Percentiles rank a stretch among this genome's conserved stretches.
These are phyloP conservation scores for Hanseniaspora valbyensis DNA, from an alignment of 805 yeast species.

Conservation along the genomic window DNA sequence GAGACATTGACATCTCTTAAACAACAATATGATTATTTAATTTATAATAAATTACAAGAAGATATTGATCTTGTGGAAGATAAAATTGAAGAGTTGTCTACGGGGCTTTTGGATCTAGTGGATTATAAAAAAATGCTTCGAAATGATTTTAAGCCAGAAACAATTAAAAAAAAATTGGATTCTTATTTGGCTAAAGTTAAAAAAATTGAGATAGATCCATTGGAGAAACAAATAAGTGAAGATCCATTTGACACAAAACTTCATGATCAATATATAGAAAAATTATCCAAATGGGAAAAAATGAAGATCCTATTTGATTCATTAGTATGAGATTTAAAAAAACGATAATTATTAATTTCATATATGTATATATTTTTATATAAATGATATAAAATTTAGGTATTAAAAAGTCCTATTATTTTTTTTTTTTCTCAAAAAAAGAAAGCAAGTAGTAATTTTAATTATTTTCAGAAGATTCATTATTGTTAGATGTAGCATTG, in stretches of 20 bases:
- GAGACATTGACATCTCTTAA: conserved; percentile 23
- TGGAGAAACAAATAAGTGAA: conserved; percentile 26
- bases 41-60: neutral
- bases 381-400: no score
- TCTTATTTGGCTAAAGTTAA: conserved; percentile 30
- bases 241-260: conserved; percentile 17
- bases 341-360: no score
- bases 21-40: conserved; percentile 20
- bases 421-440: no score
- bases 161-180: conserved; percentile 29
- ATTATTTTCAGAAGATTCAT: no score
- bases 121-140: conserved; percentile 23
- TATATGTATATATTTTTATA: neutral
- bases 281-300: conserved; percentile 16
- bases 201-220: conserved; percentile 22
- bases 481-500: no score
- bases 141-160: conserved; percentile 27
- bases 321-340: neutral
- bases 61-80: neutral
- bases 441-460: no score
- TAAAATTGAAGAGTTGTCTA: neutral
- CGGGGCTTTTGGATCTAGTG: conserved; percentile 16
- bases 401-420: no score
- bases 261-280: conserved; percentile 25
- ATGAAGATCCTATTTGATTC: neutral